These are phyloP conservation scores for Pleurotus eryngii DNA, from an alignment of 768 basidiomycete genomes.

Conservation along the genomic window DNA sequence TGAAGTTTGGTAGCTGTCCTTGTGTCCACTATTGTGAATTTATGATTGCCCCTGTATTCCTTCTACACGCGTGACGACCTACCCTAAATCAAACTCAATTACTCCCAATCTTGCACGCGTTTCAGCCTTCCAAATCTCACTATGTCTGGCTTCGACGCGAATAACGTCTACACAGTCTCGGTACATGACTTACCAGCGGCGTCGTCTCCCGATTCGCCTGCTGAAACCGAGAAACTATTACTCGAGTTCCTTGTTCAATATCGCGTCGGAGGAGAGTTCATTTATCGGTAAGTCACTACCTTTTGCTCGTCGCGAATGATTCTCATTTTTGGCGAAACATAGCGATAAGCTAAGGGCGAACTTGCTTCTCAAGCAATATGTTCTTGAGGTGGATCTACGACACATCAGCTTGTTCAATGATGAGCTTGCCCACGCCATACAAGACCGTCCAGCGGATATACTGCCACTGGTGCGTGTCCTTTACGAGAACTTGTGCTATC, in stretches of 20 bases:
- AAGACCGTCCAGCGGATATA: constrained; percentile 85
- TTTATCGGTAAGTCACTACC: constrained; percentile 65
- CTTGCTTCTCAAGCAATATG: constrained; percentile 81
- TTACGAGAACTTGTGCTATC: not conserved
- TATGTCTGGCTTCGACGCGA: constrained; percentile 89
- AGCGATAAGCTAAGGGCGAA: constrained; percentile 90
- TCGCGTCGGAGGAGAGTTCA: constrained; percentile 86
- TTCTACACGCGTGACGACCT: constrained; percentile 19
- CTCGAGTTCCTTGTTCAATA: constrained; percentile 86
- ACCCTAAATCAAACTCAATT: constrained; percentile 17
- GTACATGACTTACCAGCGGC: constrained; percentile 63
- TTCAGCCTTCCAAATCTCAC: constrained; percentile 5
- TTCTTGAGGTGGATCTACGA: constrained; percentile 83
- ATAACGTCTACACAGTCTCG: constrained; percentile 77
- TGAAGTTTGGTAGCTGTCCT: not conserved
- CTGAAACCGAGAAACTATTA: constrained; percentile 77
- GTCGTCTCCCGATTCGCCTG: constrained; percentile 64
- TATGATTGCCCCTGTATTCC: not conserved
- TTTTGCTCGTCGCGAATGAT: not conserved
- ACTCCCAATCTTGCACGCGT: constrained; percentile 9
- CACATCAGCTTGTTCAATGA: constrained; percentile 85
- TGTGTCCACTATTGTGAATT: not conserved
- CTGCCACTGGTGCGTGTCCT: constrained; percentile 69
- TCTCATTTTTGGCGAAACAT: constrained; percentile 15
- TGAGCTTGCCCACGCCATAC: constrained; percentile 87